These are phyloP conservation scores for Flaveria bidentis DNA, from an alignment of 129 eudicot genomes.

Conservation along the genomic window DNA sequence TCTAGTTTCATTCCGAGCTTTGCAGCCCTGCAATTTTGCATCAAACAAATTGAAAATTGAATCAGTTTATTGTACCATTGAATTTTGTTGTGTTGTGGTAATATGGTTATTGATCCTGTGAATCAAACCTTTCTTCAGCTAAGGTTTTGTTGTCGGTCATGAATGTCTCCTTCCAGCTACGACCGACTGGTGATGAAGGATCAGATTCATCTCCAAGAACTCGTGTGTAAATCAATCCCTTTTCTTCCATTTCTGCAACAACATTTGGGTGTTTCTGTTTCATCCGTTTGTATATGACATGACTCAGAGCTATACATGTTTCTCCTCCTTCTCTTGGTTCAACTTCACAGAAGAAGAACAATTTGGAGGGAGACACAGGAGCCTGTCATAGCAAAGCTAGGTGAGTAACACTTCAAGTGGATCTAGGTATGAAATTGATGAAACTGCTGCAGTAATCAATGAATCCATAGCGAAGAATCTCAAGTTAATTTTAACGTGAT, in stretches of 20 bases:
- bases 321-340: conserved; percentile 40
- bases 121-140: conserved; percentile 38
- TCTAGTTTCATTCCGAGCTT: conserved; percentile 38
- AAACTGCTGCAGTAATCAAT: background rate
- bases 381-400: conserved; percentile 14
- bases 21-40: conserved; percentile 32
- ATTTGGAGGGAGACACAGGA: conserved; percentile 33
- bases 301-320: conserved; percentile 56
- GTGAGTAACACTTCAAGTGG: background rate
- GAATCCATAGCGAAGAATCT: too few relatives aligned
- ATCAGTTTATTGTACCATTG: background rate
- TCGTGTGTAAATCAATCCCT: conserved; percentile 32
- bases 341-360: conserved; percentile 40
- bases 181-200: conserved; percentile 39
- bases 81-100: background rate
- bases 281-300: conserved; percentile 61
- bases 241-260: conserved; percentile 33
- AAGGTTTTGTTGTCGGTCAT: conserved; percentile 26
- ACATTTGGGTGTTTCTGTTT: conserved; percentile 37
- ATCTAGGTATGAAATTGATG: background rate
- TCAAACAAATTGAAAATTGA: background rate
- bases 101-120: background rate
- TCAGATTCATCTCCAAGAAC: conserved; percentile 29
- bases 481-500: too few relatives aligned
- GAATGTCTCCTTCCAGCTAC: conserved; percentile 41